These are phyloP conservation scores for Cercophora samala DNA, from an alignment of 495 filamentous ascomycete species.

Conservation along the genomic window DNA sequence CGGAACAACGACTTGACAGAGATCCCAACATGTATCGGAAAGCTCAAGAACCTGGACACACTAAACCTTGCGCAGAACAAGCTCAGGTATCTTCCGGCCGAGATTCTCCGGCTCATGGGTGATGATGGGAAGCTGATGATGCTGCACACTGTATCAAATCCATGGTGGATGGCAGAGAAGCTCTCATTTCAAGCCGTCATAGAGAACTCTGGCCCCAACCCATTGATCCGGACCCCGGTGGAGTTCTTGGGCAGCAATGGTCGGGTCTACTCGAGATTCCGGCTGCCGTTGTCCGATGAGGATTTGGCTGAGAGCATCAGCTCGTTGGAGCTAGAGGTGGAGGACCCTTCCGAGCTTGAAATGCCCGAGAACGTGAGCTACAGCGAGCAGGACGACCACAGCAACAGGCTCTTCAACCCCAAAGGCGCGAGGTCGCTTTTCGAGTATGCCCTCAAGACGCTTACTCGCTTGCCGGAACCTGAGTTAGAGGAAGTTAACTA, in stretches of 20 bases:
- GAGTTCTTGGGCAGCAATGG: conserved; percentile 21
- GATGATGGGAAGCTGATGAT: conserved; percentile 34
- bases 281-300: conserved; percentile 7
- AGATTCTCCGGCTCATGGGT: conserved; percentile 60
- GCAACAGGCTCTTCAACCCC: conserved; percentile 5
- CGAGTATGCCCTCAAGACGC: conserved; percentile 24
- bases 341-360: conserved; percentile 25
- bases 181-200: not conserved
- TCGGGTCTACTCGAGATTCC: conserved; percentile 20
- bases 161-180: conserved; percentile 39
- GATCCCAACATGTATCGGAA: conserved; percentile 63
- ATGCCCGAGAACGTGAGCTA: conserved; percentile 12
- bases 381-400: not conserved
- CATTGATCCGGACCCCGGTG: conserved; percentile 24
- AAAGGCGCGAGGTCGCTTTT: conserved; percentile 26
- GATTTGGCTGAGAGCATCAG: not conserved
- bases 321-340: conserved; percentile 15
- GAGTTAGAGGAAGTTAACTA: conserved; percentile 5
- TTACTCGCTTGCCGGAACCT: conserved; percentile 10
- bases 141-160: conserved; percentile 47
- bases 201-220: not conserved
- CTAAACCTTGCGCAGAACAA: conserved; percentile 70
- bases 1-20: conserved; percentile 65
- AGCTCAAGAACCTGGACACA: conserved; percentile 58
- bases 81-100: conserved; percentile 67